These are phyloP conservation scores for Penicillium pulvis DNA, from an alignment of 495 filamentous ascomycete species.

Conservation along the genomic window DNA sequence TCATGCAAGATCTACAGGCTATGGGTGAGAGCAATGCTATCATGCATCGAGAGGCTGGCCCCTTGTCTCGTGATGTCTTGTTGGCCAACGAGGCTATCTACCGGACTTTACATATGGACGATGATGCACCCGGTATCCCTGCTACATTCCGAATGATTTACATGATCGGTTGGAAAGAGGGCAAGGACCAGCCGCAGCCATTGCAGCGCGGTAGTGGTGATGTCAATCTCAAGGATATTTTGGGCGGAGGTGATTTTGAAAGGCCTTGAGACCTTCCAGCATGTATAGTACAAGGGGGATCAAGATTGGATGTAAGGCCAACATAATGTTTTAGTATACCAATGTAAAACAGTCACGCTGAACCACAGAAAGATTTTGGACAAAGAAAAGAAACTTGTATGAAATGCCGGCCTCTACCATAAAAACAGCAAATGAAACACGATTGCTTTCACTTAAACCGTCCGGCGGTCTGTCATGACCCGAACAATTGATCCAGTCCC, in stretches of 20 bases:
- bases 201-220: conserved; percentile 80
- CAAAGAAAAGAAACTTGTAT: conserved; percentile 17
- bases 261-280: conserved; percentile 27
- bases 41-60: conserved; percentile 72
- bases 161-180: conserved; percentile 98
- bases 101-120: conserved; percentile 72
- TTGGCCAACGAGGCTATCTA: conserved; percentile 91
- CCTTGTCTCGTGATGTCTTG: conserved; percentile 79
- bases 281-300: conserved; percentile 13
- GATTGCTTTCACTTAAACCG: conserved; percentile 57
- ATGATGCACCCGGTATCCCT: conserved; percentile 69
- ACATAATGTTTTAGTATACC: conserved; percentile 32
- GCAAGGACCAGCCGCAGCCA: conserved; percentile 73
- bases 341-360: conserved; percentile 37
- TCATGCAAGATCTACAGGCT: conserved; percentile 90
- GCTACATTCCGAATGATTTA: conserved; percentile 93
- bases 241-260: conserved; percentile 61
- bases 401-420: conserved; percentile 33
- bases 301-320: conserved; percentile 12
- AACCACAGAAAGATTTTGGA: conserved; percentile 20
- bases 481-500: conserved; percentile 85
- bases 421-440: conserved; percentile 10
- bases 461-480: conserved; percentile 90
- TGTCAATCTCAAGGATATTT: conserved; percentile 77
- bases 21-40: conserved; percentile 95